Evolutionary conservation across 208 protist species (phyloP).

Genomic region (Trichomonas tenax): DNA sequence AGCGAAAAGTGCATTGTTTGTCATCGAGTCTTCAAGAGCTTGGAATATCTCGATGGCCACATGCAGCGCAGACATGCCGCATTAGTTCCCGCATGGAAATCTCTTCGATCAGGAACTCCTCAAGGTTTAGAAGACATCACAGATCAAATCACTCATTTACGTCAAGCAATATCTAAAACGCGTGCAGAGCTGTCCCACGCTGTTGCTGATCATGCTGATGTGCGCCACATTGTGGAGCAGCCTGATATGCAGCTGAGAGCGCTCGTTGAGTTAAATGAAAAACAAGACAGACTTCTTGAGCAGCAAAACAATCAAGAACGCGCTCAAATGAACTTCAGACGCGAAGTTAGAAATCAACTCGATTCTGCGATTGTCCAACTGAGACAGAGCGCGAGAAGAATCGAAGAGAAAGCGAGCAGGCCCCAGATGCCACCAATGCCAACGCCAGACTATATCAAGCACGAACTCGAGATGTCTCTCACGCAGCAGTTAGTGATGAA

Average conservation of each 20-base stretch:
- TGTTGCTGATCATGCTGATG: not conserved
- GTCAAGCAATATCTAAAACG: not conserved
- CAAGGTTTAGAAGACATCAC: not conserved
- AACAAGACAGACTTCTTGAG: not conserved
- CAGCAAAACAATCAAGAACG: not conserved
- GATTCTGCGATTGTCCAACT: not conserved
- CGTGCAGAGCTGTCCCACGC: not conserved
- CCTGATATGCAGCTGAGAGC: not conserved
- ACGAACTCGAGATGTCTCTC: not conserved
- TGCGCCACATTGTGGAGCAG: not conserved
- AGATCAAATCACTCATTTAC: not conserved
- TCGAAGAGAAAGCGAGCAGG: not conserved
- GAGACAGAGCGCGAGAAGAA: not conserved
- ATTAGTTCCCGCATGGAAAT: not conserved
- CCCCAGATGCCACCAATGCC: not conserved
- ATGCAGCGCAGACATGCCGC: not conserved
- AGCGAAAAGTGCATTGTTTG: not conserved
- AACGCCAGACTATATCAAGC: not conserved
- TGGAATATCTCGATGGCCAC: not conserved
- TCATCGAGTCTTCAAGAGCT: not conserved
- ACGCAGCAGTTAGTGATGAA: not conserved
- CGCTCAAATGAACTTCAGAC: not conserved
- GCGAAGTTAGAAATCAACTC: not conserved
- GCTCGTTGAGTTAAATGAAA: not conserved
- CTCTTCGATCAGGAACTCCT: not conserved